Percentiles rank a stretch among this genome's conserved stretches.
phyloP scores from a whole-genome alignment of 1,284 basidiomycete species.

The Ustilago trichophora region DNA sequence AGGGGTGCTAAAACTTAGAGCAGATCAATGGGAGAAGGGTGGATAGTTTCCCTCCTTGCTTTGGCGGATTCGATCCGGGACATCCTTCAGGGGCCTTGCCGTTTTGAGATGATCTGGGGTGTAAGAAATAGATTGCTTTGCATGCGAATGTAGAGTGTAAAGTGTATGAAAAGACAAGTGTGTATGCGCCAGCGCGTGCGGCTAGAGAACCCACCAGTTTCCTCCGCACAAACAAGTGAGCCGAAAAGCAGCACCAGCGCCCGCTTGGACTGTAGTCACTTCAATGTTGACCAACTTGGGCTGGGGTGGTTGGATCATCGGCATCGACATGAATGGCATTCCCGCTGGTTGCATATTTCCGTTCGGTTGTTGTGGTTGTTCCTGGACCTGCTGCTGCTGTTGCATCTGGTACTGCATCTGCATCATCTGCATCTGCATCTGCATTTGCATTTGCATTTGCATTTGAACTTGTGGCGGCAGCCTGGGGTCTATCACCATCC shows the following conservation, averaged over 20 bases:
- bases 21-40: constrained; percentile 13
- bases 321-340: constrained; percentile 9
- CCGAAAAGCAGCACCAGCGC: constrained; percentile 1
- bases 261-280: not conserved
- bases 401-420: constrained; percentile 26
- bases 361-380: too few relatives aligned
- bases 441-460: constrained; percentile 37
- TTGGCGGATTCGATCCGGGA: constrained; percentile 19
- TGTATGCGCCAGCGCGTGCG: too few relatives aligned
- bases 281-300: constrained; percentile 19
- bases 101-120: too few relatives aligned
- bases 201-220: constrained; percentile 34
- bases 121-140: too few relatives aligned
- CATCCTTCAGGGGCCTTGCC: constrained; percentile 17
- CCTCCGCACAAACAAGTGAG: constrained; percentile 37
- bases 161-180: too few relatives aligned
- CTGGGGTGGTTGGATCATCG: constrained; percentile 4
- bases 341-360: not conserved
- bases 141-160: too few relatives aligned
- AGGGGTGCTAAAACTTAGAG: not conserved
- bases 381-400: constrained; percentile 13
- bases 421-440: constrained; percentile 21
- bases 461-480: constrained; percentile 24
- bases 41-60: constrained; percentile 23
- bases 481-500: constrained; percentile 14